Evolutionary conservation across 441 rosid genomes (phyloP).

Genomic region (Biscutella laevigata): DNA sequence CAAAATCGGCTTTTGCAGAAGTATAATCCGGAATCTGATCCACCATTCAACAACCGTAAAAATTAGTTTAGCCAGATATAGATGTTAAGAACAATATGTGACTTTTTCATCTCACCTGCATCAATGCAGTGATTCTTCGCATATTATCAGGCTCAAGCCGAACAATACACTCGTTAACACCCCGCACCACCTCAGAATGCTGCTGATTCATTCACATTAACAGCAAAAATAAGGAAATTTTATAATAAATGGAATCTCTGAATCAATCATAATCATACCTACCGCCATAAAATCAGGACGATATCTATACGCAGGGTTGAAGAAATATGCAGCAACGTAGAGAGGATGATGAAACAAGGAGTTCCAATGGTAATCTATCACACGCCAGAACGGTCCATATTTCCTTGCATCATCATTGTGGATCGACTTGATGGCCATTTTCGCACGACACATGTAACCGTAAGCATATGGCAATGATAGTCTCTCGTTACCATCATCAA

Average conservation of each 20-base stretch:
- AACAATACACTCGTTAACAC: conserved; percentile 76
- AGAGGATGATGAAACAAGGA: conserved; percentile 78
- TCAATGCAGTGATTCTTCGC: conserved; percentile 68
- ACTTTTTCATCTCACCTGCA: conserved; percentile 48
- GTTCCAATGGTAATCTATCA: conserved; percentile 68
- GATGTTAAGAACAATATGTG: neutral
- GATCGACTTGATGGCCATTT: conserved; percentile 55
- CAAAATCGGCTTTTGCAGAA: conserved; percentile 71
- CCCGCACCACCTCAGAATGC: conserved; percentile 76
- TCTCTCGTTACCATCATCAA: conserved; percentile 37
- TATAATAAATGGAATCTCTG: neutral
- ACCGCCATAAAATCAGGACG: conserved; percentile 69
- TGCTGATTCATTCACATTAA: conserved; percentile 26
- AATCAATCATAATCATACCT: conserved; percentile 17
- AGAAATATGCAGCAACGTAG: conserved; percentile 79
- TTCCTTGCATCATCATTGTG: conserved; percentile 66
- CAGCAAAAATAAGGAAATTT: neutral
- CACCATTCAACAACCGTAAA: neutral
- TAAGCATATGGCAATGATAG: conserved; percentile 57
- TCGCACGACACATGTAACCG: conserved; percentile 59
- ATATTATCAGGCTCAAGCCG: conserved; percentile 66
- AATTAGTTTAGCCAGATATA: neutral
- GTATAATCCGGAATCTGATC: conserved; percentile 66
- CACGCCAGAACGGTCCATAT: conserved; percentile 72
- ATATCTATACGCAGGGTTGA: conserved; percentile 77